A percentile compares a stretch with the other conserved stretches of the same genome.
These are phyloP conservation scores for Macrocybe gigantea DNA, from an alignment of 768 basidiomycete genomes.

Conservation along the genomic window DNA sequence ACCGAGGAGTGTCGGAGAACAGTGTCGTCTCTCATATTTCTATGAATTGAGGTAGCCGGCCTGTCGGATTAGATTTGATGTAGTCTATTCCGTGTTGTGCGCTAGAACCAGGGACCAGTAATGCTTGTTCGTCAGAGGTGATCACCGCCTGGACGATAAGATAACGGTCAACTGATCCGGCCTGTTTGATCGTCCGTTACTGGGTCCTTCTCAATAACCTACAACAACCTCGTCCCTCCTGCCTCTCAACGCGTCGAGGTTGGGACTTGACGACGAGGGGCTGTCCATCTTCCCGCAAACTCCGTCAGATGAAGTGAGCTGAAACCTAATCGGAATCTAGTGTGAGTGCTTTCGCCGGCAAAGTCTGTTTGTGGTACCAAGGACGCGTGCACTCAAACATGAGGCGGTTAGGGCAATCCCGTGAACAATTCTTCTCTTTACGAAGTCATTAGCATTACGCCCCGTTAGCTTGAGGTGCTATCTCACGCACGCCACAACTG, in stretches of 20 bases:
- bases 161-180: conserved; percentile 3
- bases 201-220: background rate
- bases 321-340: conserved; percentile 4
- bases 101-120: background rate
- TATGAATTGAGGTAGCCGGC: too few relatives aligned
- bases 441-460: too few relatives aligned
- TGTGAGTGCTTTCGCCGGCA: conserved; percentile 17
- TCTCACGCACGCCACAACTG: too few relatives aligned
- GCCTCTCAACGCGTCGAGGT: too few relatives aligned
- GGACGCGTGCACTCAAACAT: conserved; percentile 48
- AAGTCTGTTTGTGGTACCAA: conserved; percentile 9
- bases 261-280: too few relatives aligned
- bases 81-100: background rate
- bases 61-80: too few relatives aligned
- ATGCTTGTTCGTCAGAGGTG: background rate
- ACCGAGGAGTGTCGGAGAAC: too few relatives aligned
- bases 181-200: background rate
- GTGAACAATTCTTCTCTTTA: conserved; percentile 18
- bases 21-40: too few relatives aligned
- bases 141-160: background rate
- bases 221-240: background rate
- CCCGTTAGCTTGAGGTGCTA: too few relatives aligned
- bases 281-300: too few relatives aligned
- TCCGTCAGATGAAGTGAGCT: too few relatives aligned
- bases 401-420: conserved; percentile 47